Evolutionary conservation across 331 rosid genomes (phyloP), one percentile per base, ranked within the genome.

Genomic region (Phaseolus coccineus): DNA sequence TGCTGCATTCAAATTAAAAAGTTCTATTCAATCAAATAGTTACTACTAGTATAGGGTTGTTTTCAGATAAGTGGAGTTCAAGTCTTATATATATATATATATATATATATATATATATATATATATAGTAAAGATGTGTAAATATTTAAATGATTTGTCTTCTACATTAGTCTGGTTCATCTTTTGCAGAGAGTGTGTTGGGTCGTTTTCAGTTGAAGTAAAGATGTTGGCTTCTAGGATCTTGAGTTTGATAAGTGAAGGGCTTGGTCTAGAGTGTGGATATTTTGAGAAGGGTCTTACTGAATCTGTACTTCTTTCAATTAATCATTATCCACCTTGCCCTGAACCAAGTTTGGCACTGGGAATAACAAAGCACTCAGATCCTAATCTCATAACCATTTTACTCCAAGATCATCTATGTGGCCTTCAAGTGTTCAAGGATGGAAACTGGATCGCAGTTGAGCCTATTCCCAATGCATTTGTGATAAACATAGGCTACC

Each of bases 401-500:
- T 15, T 90, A 48, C 77, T 87, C 8, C 93, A 88, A 77, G 87
- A 73, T 46, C 80, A 87, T 25, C 59, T 76, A 2, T 56, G 61
- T 24, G 94, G 97, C 0, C 94, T 91, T 82, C 97, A 91, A 79
- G 87, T 88, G 1, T 81, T 83, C 40, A 85, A 90, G 19, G 88
- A 90, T 81, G 91, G 83, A 30, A n/a, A 77, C 4, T 90, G 97
- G 97, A 81, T 90, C 19, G 84, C 83, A 3, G 88, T 92, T 75
- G 69, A 85, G 46, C 88, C 93, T 51, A 22, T 82, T 73, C 83
- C 86, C 35, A 63, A 76, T 47, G 97, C 92, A 35, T 87, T 90
- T 53, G 84, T 90, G 10, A 83, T 91, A 9, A 91, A 91, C 68
- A 40, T 88, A 4, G 93, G 91, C 69, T 68, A 67, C 55, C 73